phyloP scores from a whole-genome alignment of 163 green algal species.

The Scenedesmus sp. region DNA sequence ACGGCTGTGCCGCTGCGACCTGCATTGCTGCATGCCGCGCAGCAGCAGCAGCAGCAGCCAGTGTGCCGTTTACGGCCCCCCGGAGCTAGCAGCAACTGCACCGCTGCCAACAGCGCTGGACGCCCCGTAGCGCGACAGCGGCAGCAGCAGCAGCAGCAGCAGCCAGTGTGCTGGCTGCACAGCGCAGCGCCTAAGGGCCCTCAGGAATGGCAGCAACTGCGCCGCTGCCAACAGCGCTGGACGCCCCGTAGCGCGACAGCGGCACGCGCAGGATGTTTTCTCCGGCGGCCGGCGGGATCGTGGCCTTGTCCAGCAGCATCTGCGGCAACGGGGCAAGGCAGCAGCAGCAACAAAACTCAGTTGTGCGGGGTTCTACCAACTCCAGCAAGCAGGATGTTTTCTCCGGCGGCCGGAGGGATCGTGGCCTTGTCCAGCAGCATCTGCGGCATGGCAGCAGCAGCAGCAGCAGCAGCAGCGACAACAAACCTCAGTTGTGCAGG shows the following conservation, averaged over 20 bases:
- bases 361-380: background rate
- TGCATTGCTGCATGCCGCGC: background rate
- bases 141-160: background rate
- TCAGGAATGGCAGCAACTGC: background rate
- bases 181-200: background rate
- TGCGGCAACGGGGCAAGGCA: constrained; percentile 1
- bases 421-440: too few relatives aligned
- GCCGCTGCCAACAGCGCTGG: background rate
- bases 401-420: too few relatives aligned
- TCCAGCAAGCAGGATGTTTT: background rate
- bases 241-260: constrained; percentile 19
- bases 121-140: background rate
- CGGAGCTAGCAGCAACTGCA: background rate
- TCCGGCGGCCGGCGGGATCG: constrained; percentile 6
- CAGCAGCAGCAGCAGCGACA: background rate
- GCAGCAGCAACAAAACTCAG: background rate
- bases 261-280: constrained; percentile 46
- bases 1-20: too few relatives aligned
- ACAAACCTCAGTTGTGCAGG: too few relatives aligned
- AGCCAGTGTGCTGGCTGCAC: background rate
- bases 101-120: background rate
- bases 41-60: background rate
- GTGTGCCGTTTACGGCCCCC: background rate
- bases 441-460: background rate
- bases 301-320: constrained; percentile 50